phyloP scores from a whole-genome alignment of 352 stramenopile genomes.

The Phytophthora hibernalis region DNA sequence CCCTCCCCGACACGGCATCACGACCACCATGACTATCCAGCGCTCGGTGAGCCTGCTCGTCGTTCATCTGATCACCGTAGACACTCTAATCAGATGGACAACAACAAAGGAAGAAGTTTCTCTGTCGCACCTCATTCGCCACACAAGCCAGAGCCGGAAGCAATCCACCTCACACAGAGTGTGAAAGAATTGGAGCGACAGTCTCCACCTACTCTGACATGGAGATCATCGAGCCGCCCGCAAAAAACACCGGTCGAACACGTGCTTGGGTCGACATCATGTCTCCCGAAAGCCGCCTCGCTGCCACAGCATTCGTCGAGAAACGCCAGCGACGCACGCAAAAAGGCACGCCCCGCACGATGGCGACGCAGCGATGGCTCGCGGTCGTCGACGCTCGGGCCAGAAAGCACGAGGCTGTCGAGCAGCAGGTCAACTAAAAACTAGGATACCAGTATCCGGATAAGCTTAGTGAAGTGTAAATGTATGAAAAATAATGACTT shows the following conservation, averaged over 20 bases:
- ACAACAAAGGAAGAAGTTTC: background rate
- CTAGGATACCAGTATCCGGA: too few species aligned
- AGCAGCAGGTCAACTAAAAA: background rate
- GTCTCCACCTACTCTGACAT: conserved; percentile 33
- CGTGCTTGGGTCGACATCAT: conserved; percentile 39
- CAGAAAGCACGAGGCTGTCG: conserved; percentile 7
- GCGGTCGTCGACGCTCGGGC: conserved; percentile 51
- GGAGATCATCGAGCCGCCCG: conserved; percentile 27
- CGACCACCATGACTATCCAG: background rate
- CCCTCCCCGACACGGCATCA: conserved; percentile 16
- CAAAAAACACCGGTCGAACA: conserved; percentile 8
- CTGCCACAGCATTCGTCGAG: conserved; percentile 71
- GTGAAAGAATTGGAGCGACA: conserved; percentile 1
- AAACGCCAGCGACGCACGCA: conserved; percentile 59
- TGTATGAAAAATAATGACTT: conserved; percentile 18
- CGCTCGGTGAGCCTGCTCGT: conserved; percentile 14
- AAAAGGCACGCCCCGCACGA: conserved; percentile 63
- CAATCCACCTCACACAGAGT: conserved; percentile 6
- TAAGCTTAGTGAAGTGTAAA: background rate
- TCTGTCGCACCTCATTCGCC: background rate
- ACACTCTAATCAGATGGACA: conserved; percentile 16
- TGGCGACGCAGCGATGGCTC: conserved; percentile 73
- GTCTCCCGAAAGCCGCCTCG: conserved; percentile 57
- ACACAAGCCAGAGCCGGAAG: conserved; percentile 7
- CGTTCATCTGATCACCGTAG: background rate